phyloP scores from a whole-genome alignment of 1,284 basidiomycete genomes.

The Ustanciosporium gigantosporum region DNA sequence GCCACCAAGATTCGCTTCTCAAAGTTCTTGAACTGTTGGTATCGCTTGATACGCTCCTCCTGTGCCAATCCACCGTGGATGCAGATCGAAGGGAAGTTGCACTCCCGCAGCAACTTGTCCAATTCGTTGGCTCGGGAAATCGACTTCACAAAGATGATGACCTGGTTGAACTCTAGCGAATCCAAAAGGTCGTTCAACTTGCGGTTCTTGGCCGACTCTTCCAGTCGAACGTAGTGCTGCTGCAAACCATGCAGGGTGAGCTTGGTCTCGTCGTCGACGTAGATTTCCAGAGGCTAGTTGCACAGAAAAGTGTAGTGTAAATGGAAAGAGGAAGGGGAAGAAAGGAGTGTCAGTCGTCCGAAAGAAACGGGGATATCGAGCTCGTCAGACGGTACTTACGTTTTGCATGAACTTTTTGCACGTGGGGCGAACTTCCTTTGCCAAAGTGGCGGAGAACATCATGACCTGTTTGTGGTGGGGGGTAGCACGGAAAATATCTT shows the following conservation, averaged over 20 bases:
- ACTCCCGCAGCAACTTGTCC: slow-evolving; percentile 92
- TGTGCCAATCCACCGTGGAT: slow-evolving; percentile 94
- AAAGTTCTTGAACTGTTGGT: slow-evolving; percentile 98
- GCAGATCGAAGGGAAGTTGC: slow-evolving; percentile 97
- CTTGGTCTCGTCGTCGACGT: slow-evolving; percentile 99
- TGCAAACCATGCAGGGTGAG: slow-evolving; percentile 96
- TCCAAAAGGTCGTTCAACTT: slow-evolving; percentile 96
- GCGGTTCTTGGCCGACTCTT: slow-evolving; percentile 93
- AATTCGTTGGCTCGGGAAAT: slow-evolving; percentile 94
- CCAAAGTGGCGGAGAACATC: slow-evolving; percentile 99
- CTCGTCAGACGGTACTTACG: slow-evolving; percentile 70
- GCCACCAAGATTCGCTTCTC: slow-evolving; percentile 80
- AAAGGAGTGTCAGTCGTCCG: too few relatives aligned
- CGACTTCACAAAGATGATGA: slow-evolving; percentile 99
- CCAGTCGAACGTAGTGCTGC: slow-evolving; percentile 85
- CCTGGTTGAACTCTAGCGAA: slow-evolving; percentile 98
- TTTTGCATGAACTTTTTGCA: slow-evolving; percentile 99
- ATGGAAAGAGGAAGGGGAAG: not conserved
- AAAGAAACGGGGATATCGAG: not conserved
- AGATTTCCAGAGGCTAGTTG: slow-evolving; percentile 91
- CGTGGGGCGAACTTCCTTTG: slow-evolving; percentile 93
- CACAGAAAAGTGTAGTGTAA: not conserved
- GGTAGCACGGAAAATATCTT: slow-evolving; percentile 99
- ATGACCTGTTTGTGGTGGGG: slow-evolving; percentile 99
- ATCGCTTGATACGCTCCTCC: slow-evolving; percentile 95